Evolutionary conservation across 345 rosid genomes (phyloP).

Genomic region (Pseudoturritis turrita): DNA sequence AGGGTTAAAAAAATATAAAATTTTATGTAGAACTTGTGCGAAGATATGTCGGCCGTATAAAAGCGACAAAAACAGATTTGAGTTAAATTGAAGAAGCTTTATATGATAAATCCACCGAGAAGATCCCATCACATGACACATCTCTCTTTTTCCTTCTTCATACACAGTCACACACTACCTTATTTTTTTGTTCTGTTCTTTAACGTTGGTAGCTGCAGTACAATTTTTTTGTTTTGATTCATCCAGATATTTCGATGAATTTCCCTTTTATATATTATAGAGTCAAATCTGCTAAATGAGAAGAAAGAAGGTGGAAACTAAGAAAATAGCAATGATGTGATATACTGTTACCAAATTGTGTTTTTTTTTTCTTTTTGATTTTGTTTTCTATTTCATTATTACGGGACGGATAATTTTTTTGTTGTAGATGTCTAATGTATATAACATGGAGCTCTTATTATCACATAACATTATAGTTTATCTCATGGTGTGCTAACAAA

Average conservation of each 20-base stretch:
- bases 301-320: too few species aligned
- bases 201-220: slow-evolving; percentile 11
- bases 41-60: slow-evolving; percentile 28
- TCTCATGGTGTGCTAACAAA: too few species aligned
- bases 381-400: too few species aligned
- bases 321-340: too few species aligned
- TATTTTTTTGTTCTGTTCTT: slow-evolving; percentile 1
- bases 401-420: too few species aligned
- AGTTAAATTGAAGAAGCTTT: slow-evolving; percentile 22
- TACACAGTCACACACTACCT: slow-evolving; percentile 6
- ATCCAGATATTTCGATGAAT: not conserved
- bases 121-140: slow-evolving; percentile 24
- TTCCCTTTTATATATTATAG: not conserved
- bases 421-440: too few species aligned
- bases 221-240: not conserved
- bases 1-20: not conserved
- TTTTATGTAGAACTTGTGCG: not conserved
- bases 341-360: too few species aligned
- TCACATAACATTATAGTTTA: too few species aligned
- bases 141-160: not conserved
- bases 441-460: too few species aligned
- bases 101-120: slow-evolving; percentile 22
- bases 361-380: too few species aligned
- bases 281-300: too few species aligned
- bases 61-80: not conserved